Evolutionary conservation across 345 rosid genomes (phyloP).

Genomic region (Crucihimalaya himalaica): DNA sequence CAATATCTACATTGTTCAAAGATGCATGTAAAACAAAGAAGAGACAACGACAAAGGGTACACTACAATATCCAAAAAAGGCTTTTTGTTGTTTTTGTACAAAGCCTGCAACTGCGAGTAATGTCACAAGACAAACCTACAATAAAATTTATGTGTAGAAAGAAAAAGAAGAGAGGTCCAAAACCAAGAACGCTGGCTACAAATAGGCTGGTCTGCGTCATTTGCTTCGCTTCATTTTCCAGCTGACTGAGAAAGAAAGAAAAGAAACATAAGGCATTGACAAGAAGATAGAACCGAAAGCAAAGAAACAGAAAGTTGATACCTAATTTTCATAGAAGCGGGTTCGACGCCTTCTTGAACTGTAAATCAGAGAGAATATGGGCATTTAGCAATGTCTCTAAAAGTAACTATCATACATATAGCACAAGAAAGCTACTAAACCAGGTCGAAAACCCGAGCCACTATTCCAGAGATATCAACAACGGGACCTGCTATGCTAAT

Average conservation of each 20-base stretch:
- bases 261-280: not conserved
- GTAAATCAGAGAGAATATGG: constrained; percentile 36
- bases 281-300: not conserved
- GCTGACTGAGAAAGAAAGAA: not conserved
- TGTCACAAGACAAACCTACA: constrained; percentile 40
- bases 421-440: constrained; percentile 16
- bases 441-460: not conserved
- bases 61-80: constrained; percentile 24
- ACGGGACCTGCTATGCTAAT: constrained; percentile 1
- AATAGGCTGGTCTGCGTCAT: constrained; percentile 21
- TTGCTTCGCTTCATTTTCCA: constrained; percentile 11
- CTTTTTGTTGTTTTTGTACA: constrained; percentile 37
- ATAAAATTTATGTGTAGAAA: constrained; percentile 10
- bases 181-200: constrained; percentile 35
- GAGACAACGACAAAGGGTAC: not conserved
- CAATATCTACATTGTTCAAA: constrained; percentile 10
- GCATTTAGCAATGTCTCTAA: constrained; percentile 1
- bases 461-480: not conserved
- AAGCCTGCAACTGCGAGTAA: constrained; percentile 29
- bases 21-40: constrained; percentile 1
- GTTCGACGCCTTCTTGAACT: constrained; percentile 77
- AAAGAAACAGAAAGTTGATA: not conserved
- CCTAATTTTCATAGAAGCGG: constrained; percentile 77
- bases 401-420: constrained; percentile 10
- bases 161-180: constrained; percentile 16